phyloP scores from a whole-genome alignment of 2,329 filamentous ascomycete species.

The Sporothrix brasiliensis region DNA sequence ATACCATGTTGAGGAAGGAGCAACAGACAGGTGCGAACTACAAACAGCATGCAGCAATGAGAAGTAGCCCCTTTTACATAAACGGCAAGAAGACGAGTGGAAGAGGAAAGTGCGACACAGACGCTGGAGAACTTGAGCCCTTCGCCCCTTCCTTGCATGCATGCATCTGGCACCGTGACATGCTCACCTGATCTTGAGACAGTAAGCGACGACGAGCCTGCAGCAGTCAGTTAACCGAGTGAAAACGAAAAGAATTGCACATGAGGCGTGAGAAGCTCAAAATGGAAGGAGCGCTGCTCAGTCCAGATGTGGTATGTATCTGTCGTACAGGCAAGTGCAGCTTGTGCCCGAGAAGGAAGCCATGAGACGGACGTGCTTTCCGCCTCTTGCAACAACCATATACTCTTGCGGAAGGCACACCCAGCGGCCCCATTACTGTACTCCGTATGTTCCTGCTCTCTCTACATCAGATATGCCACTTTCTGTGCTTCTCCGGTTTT shows the following conservation, averaged over 20 bases:
- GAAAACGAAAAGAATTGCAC: neutral
- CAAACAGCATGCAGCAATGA: neutral
- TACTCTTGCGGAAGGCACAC: neutral
- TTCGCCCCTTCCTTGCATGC: constrained; percentile 12
- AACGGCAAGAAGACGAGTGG: neutral
- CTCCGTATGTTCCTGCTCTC: neutral
- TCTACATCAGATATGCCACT: neutral
- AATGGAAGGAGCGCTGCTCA: constrained; percentile 10
- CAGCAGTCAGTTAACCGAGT: neutral
- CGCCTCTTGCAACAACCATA: neutral
- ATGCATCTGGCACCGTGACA: constrained; percentile 13
- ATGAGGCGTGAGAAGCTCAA: neutral
- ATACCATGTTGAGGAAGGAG: neutral
- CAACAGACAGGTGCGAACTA: neutral
- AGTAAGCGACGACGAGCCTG: constrained; percentile 12
- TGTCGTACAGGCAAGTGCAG: neutral
- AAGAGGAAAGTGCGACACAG: neutral
- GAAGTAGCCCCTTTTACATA: neutral
- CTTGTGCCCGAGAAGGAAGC: neutral
- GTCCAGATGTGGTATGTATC: neutral
- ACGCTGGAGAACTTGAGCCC: neutral
- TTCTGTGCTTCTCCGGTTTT: neutral
- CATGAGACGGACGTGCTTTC: constrained; percentile 1
- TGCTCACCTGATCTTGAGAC: neutral
- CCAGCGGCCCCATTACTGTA: neutral